Conservation (phyloP, 2,329 filamentous ascomycete genomes). For the Aspergillus aculeatinus region DNA sequence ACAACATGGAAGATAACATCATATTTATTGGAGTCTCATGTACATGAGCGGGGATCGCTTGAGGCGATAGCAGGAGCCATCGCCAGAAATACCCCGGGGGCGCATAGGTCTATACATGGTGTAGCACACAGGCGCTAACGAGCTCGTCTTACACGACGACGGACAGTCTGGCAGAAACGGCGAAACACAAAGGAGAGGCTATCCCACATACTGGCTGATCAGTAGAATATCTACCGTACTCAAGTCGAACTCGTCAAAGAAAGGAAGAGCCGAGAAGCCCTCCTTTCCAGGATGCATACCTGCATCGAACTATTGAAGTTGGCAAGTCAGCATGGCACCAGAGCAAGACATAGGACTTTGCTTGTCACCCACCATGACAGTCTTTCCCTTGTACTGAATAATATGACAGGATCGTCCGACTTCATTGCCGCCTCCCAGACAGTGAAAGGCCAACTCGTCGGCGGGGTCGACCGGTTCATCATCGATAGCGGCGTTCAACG, state of each 20-base stretch:
- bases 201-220: constrained; percentile 90
- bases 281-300: constrained; percentile 97
- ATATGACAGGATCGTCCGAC: constrained; percentile 97
- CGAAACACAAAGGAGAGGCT: constrained; percentile 20
- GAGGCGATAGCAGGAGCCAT: constrained; percentile 4
- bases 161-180: constrained; percentile 8
- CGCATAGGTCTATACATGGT: background rate
- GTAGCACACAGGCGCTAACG: background rate
- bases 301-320: constrained; percentile 73
- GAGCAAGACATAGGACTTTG: background rate
- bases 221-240: constrained; percentile 95
- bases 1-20: constrained; percentile 6
- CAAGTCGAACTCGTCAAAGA: constrained; percentile 97
- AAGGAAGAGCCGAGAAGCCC: constrained; percentile 86
- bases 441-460: constrained; percentile 92
- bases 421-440: constrained; percentile 92
- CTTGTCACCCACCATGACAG: constrained; percentile 77
- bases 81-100: background rate
- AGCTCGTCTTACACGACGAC: background rate
- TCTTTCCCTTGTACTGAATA: constrained; percentile 98
- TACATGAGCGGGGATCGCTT: constrained; percentile 28
- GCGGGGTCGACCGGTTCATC: constrained; percentile 90
- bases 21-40: constrained; percentile 26
- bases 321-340: constrained; percentile 3
- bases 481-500: constrained; percentile 63